Evolutionary conservation across 257 asterid genomes (phyloP), one percentile per base, ranked within the genome.

Genomic region (Ilex aquifolium): DNA sequence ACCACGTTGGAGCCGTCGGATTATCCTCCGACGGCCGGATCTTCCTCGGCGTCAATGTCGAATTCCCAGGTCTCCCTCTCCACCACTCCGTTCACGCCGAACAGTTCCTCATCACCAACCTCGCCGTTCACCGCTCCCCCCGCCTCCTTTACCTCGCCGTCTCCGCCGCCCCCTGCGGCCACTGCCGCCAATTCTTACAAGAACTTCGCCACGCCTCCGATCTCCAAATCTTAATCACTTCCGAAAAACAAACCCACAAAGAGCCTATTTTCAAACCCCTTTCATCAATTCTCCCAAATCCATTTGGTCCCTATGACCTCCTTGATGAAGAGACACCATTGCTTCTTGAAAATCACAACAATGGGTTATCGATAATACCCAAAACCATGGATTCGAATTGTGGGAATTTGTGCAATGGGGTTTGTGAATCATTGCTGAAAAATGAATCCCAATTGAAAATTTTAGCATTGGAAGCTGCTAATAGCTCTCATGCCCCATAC

Each of bases 131-230:
- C 65, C 58, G 82, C 44, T 85, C 91, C 62, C 88, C 87, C 7
- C 60, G 77, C 44, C 88, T 88, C 68, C 52, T 72, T 5, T 62
- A 79, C 42, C 58, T 91, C 67, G 91, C 98, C 64, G 98, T 91
- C 57, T 88, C 98, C 57, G 88, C 93, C 17, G 93, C 93, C 61
- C 98, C 98, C 10, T 91, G 98, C 68, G 98, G 98, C 58, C 98
- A 91, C 89, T 88, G 98, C 77, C 94, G 98, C 65, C 96, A 91
- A 71, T 91, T 91, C 78, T 59, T 84, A 44, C 98, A 91, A 72
- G 98, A 91, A 39, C 83, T 86, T 65, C 90, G 96, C 13, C 62
- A 81, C 69, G 60, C 95, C 53, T 69, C 84, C 30, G 32, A 78
- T 61, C 77, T 88, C 31, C 68, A 77, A 69, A 72, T 88, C 79